Evolutionary conservation across 192 early-diverging fungal species (phyloP), one percentile per base, ranked within the genome.

Genomic region (Linnemannia zychae): DNA sequence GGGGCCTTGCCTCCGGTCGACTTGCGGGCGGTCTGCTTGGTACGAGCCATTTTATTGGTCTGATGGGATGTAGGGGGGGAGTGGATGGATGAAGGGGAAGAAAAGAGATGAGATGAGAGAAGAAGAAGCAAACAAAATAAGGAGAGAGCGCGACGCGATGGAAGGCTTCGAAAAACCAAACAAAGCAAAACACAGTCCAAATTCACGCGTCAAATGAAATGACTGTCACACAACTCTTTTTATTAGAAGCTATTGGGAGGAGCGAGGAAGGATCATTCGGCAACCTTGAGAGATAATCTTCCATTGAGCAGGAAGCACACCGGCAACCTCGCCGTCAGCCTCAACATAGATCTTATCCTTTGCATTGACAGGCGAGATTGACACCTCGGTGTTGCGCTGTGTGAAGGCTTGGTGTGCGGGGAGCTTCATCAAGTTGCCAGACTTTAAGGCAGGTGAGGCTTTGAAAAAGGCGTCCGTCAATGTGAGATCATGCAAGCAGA

Each of bases 1-100:
- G 98, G 98, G 18, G 98, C 98, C 90, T 99, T 99, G 83, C 98
- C 98, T 88, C 98, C 98, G 72, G 98, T 99, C 49, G 97, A 98
- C 91, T 99, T 99, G 89, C 98, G 95, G 49, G 98, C 97, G 53
- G 97, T 99, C 88, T 99, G 98, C 92, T 98, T 91, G 52, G 90
- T 91, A 79, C 90, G 88, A 70, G 89, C 90, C 90, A 91, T 91
- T 90, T 22, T 73, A 18, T 28, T 49, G 31, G n/a, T n/a, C n/a
- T 97, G 97, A 13, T 53, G 24, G 28, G 48, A 9, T 11, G 48
- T 52, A 11, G 49, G 24, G 6, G 5, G 46, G 11, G 3, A 20
- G 4, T 24, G 48, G 24, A 52, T 49, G 38, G 33, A 50, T 2
- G 72, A n/a, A 28, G 50, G 28, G 37, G 34, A 44, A 74, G 37